These are phyloP conservation scores for Podospora pseudopauciseta DNA, from an alignment of 495 filamentous ascomycete species.

Conservation along the genomic window DNA sequence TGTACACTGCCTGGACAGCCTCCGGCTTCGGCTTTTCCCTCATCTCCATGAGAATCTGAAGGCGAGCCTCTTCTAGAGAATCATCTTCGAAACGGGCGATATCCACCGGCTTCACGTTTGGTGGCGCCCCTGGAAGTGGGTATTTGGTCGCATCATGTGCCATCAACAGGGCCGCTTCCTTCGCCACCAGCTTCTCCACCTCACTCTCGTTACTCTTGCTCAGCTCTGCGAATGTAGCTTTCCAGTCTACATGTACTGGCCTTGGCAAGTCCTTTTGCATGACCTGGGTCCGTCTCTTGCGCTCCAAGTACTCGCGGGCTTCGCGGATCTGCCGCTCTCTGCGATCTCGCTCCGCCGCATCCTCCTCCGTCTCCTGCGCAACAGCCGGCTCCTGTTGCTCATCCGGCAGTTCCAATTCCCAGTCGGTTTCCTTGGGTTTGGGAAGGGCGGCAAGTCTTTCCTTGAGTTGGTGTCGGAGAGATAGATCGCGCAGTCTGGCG, in stretches of 20 bases:
- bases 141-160: slow-evolving; percentile 75
- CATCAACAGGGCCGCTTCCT: slow-evolving; percentile 73
- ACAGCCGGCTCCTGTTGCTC: slow-evolving; percentile 63
- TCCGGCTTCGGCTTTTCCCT: slow-evolving; percentile 54
- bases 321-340: slow-evolving; percentile 64
- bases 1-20: slow-evolving; percentile 67
- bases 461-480: slow-evolving; percentile 65
- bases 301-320: slow-evolving; percentile 70
- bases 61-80: slow-evolving; percentile 66
- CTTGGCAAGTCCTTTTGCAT: slow-evolving; percentile 81
- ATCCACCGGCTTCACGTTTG: slow-evolving; percentile 56
- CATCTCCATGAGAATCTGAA: slow-evolving; percentile 71
- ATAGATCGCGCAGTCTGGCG: slow-evolving; percentile 67
- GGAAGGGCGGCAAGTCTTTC: slow-evolving; percentile 77
- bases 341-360: slow-evolving; percentile 77
- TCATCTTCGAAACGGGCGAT: slow-evolving; percentile 68
- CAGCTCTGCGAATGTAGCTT: slow-evolving; percentile 43
- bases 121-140: slow-evolving; percentile 57
- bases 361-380: slow-evolving; percentile 63
- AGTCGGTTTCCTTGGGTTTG: slow-evolving; percentile 86
- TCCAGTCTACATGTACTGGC: slow-evolving; percentile 67
- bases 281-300: slow-evolving; percentile 80
- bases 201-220: slow-evolving; percentile 53
- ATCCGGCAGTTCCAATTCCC: slow-evolving; percentile 87
- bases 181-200: slow-evolving; percentile 57